Evolutionary conservation across 768 basidiomycete species (phyloP), one percentile per base, ranked within the genome.

Genomic region (Leucosporidium creatinivorum): DNA sequence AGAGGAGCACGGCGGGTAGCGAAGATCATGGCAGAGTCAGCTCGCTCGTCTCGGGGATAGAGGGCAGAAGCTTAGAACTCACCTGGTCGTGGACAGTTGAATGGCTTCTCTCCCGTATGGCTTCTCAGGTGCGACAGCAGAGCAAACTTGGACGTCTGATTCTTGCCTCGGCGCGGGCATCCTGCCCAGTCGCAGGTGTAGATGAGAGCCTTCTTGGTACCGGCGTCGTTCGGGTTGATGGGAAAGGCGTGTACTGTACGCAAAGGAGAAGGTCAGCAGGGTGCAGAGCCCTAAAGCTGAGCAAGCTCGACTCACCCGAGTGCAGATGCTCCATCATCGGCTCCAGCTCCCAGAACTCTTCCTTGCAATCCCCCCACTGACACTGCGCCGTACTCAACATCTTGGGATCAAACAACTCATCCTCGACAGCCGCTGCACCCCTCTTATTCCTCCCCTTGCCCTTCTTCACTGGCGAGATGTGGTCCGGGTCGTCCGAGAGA

Each of bases 21-120:
- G 39, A 44, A 17, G 39, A 44, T 2, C 8, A 44, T 6, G 13
- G 15, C 8, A 44, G 15, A 13, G 39, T 44, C 39, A 17, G 39
- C 39, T 44, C 8, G 8, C 39, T 44, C 39, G 6, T 17, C 13
- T 44, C 39, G 39, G 13, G 8, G 10, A 17, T 15, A 44, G 6
- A 6, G 15, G 3, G 39, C 3, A 10, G 39, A n/a, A n/a, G n/a
- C n/a, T 12, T 44, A 2, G 12, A 28, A 66, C 86, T 73, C 67
- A 89, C 92, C 91, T 75, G 89, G 86, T 66, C 84, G 81, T 17
- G 85, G 79, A 76, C 93, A 97, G 28, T 84, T 86, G 75, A 92
- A 96, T 0, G 92, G 93, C 75, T 92, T 92, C 79, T 97, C 93
- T 61, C 93, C 93, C 0, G 93, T 94, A 77, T 97, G 93, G 17